Percentiles rank a stretch among this genome's conserved stretches.
These are phyloP conservation scores for Staphylotrichum longicolle DNA, from an alignment of 495 filamentous ascomycete species.

Conservation along the genomic window DNA sequence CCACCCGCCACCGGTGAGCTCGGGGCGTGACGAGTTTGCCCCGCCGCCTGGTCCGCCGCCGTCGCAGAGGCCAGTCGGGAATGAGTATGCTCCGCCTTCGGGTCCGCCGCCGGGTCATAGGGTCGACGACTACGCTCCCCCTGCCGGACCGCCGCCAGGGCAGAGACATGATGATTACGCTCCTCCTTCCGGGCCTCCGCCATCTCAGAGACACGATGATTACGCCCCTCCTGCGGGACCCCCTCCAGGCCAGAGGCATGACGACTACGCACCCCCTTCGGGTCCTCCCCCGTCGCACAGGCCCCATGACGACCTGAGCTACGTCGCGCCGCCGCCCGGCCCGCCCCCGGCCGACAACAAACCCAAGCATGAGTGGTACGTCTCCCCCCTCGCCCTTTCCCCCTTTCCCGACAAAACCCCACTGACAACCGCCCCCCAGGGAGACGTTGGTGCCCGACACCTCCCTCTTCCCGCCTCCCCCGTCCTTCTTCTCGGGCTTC, in stretches of 20 bases:
- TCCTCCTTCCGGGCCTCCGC: slow-evolving; percentile 42
- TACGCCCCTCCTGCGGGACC: slow-evolving; percentile 39
- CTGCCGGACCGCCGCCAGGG: slow-evolving; percentile 38
- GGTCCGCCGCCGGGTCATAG: slow-evolving; percentile 30
- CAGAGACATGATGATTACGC: slow-evolving; percentile 26
- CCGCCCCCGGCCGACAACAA: slow-evolving; percentile 46
- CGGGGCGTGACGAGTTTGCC: neutral
- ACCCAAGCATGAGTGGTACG: slow-evolving; percentile 61
- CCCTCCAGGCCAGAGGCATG: slow-evolving; percentile 24
- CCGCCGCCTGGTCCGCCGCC: too few relatives aligned
- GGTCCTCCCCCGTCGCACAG: slow-evolving; percentile 38
- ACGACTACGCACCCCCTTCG: slow-evolving; percentile 24
- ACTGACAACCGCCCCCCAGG: slow-evolving; percentile 31
- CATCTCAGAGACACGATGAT: slow-evolving; percentile 31
- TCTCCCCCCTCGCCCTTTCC: neutral
- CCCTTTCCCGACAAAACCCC: neutral
- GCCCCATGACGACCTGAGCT: slow-evolving; percentile 23
- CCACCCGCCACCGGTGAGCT: slow-evolving; percentile 12
- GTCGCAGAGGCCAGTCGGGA: neutral
- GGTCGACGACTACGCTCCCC: slow-evolving; percentile 35
- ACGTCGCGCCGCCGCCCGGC: slow-evolving; percentile 40
- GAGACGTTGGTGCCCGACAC: slow-evolving; percentile 74
- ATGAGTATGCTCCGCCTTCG: slow-evolving; percentile 36
- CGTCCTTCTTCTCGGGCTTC: slow-evolving; percentile 60
- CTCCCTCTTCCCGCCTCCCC: slow-evolving; percentile 77